Evolutionary conservation across 2,329 filamentous ascomycete genomes (phyloP), one percentile per base, ranked within the genome.

Genomic region (Pseudocercospora fijiensis): DNA sequence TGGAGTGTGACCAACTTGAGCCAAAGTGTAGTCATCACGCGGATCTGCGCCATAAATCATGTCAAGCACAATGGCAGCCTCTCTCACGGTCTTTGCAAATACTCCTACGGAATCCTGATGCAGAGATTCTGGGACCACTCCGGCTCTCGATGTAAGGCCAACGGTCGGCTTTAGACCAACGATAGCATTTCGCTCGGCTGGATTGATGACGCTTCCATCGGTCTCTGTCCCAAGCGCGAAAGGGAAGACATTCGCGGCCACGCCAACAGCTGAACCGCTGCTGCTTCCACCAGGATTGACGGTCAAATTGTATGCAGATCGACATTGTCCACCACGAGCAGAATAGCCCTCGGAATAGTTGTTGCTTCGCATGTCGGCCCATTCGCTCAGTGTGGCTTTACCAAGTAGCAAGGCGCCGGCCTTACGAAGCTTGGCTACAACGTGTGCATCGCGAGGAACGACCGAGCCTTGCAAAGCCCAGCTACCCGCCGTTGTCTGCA

Each of bases 131-230:
- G 90, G 90, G 33, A 92, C 74, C 0, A 81, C 79, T 1, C 78
- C 78, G 27, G 73, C 74, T 47, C 88, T 80, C 8, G 88, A 90
- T 0, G 88, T 91, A 57, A 91, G 75, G 0, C 90, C 90, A 5
- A 92, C 87, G 1, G 89, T 92, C 1, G 90, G 89, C 76, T 92
- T 92, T 74, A 92, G 84, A 2, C 90, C 90, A 1, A 92, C 88
- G 1, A 92, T 73, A 1, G 81, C 83, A 71, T 90, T 90, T 4
- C 88, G 80, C 73, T 88, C 84, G 0, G 90, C 88, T 0, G 90
- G 90, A 73, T 86, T 88, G 71, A 91, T 90, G 16, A 92, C 82
- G 61, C 76, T 79, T 1, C 79, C 89, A 72, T 92, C 89, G 0
- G 89, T 92, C 77, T 92, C 90, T 0, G 89, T 92, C 1, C 90